Conservation (phyloP, 441 rosid species). For the Rhodomyrtus psidioides region DNA sequence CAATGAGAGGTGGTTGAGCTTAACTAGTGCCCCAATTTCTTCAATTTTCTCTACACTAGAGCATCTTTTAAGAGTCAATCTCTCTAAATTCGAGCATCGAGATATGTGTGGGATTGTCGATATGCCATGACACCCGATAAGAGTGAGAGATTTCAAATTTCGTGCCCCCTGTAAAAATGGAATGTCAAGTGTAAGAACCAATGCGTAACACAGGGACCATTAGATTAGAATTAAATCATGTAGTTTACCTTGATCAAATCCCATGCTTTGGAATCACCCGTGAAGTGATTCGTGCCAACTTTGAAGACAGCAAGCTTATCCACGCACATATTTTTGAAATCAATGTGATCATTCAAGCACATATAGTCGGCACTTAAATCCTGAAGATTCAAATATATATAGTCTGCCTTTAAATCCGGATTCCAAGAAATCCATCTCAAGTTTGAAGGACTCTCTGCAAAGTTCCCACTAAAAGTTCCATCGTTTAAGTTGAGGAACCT, state of each 20-base stretch:
- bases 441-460: rapidly evolving
- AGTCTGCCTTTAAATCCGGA: rapidly evolving
- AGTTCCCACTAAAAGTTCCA: not conserved
- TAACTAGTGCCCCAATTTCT: not conserved
- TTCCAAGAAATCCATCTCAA: not conserved
- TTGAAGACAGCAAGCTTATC: too few relatives aligned
- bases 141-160: not conserved
- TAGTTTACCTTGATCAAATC: not conserved
- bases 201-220: not conserved
- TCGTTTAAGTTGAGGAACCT: not conserved
- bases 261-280: not conserved
- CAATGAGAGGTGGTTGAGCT: not conserved
- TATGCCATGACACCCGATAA: rapidly evolving
- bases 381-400: too few relatives aligned
- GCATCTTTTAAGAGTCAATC: not conserved
- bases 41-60: not conserved
- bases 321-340: too few relatives aligned
- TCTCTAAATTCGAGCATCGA: not conserved
- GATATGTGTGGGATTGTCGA: not conserved
- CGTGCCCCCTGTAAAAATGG: not conserved
- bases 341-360: too few relatives aligned
- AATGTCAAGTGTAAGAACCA: not conserved
- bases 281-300: too few relatives aligned
- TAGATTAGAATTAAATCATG: not conserved
- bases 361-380: too few relatives aligned